These are phyloP conservation scores for Cordia subcordata DNA, from an alignment of 257 asterid genomes.

Conservation along the genomic window DNA sequence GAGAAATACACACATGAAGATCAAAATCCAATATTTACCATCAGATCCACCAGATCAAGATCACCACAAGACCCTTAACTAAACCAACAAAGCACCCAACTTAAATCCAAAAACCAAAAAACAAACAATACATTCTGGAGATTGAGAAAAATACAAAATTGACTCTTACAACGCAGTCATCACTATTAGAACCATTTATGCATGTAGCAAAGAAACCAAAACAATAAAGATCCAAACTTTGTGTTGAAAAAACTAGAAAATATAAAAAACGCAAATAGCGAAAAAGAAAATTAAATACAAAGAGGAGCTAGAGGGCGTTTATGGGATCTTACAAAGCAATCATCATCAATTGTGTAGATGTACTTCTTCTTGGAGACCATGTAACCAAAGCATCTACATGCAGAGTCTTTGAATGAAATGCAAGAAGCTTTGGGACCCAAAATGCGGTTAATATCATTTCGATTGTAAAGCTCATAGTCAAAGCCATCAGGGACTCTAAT, in stretches of 20 bases:
- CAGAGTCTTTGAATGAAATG: constrained; percentile 41
- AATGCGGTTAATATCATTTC: constrained; percentile 34
- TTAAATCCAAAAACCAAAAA: neutral
- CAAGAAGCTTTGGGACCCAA: constrained; percentile 41
- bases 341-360: constrained; percentile 41
- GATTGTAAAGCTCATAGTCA: constrained; percentile 37
- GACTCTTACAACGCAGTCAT: constrained; percentile 25
- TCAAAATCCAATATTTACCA: neutral
- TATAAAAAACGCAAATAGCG: neutral
- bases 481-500: constrained; percentile 40
- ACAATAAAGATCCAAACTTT: neutral
- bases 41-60: neutral
- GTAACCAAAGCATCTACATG: constrained; percentile 42
- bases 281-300: no score
- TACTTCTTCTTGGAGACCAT: constrained; percentile 45
- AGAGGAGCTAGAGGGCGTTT: neutral
- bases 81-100: neutral
- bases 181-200: constrained; percentile 4
- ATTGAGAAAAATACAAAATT: neutral
- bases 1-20: neutral
- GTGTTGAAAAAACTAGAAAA: neutral
- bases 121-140: neutral
- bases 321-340: constrained; percentile 21
- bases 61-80: neutral
- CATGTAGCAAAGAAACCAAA: neutral